Base-by-base conservation (phyloP, 2,329 filamentous ascomycete genomes). In the Ceratocystis destructans region DNA sequence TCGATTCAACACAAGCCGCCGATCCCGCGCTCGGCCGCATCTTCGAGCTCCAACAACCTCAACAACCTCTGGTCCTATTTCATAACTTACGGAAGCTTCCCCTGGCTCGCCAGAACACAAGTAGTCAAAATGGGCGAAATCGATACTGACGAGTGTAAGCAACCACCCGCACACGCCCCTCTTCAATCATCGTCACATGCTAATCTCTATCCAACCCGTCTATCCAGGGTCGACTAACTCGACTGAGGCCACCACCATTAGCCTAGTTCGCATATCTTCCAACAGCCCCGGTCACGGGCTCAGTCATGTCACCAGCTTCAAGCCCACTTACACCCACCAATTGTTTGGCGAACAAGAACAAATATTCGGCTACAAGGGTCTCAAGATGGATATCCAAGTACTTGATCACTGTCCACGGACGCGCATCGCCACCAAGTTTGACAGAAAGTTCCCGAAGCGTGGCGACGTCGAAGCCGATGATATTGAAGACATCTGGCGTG, bases 341-440 rank as follows among this genome's bases (percentile, higher is more conserved):
- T 88, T 99, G 69, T 96, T 97, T 71, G 90, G 90, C 72, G 88
- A 97, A n/a, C 87, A 94, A 7, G 91, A 99, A 75, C 83, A 82
- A 37, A 93, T 97, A 70, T 92, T 96, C 71, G 93, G 93, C 46
- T 96, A 96, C 79, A 87, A 90, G 73, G 85, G 85, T 65, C 81
- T 96, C 66, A 84, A 85, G 70, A 87, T 97, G 73, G 83, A 84
- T 69, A 77, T 97, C 66, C 84, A 84, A 69, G 88, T 55, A 4
- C 64, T 68, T 12, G 55, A 63, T 15, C 55, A 59, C 55, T 59
- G 25, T n/a, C 55, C 55, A n/a, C 28, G 28, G 22, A 66, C 55
- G 1, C 64, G 61, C 59, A 66, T 63, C 53, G 20, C 61, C 46
- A 65, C 45, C 33, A 65, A 61, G 4, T 64, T 64, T 45, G 64